phyloP scores from a whole-genome alignment of 768 basidiomycete species.

The Mycena pura region DNA sequence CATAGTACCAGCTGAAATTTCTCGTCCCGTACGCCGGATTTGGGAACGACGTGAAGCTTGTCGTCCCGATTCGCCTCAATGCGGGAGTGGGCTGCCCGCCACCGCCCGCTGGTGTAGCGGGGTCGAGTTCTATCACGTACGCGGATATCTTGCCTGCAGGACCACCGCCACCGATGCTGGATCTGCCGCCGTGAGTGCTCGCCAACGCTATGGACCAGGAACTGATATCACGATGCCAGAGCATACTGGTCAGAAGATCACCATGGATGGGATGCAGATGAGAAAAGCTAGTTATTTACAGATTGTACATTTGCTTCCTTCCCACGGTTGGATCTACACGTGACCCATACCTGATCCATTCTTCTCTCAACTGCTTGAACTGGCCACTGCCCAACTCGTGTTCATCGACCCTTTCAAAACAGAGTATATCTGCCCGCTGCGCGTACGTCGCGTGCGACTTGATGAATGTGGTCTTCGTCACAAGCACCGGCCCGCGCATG shows the following conservation, averaged over 20 bases:
- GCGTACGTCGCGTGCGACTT: too few relatives aligned
- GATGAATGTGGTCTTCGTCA: too few relatives aligned
- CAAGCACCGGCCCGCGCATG: too few relatives aligned
- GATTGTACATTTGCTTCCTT: too few relatives aligned
- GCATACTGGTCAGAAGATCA: constrained; percentile 8
- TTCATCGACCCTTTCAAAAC: too few relatives aligned
- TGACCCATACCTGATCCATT: too few relatives aligned
- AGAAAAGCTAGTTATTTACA: too few relatives aligned
- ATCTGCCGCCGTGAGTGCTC: constrained; percentile 16
- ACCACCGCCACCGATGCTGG: constrained; percentile 12
- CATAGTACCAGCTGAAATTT: constrained; percentile 10
- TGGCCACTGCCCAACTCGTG: too few relatives aligned
- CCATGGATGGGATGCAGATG: constrained; percentile 9
- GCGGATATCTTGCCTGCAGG: constrained; percentile 14
- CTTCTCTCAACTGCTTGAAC: too few relatives aligned
- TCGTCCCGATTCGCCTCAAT: constrained; percentile 8
- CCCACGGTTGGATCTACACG: too few relatives aligned
- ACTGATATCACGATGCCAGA: neutral
- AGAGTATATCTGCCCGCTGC: too few relatives aligned
- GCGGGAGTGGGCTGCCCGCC: constrained; percentile 13
- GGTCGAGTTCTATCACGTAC: constrained; percentile 9
- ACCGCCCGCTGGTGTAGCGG: constrained; percentile 6
- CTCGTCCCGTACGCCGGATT: constrained; percentile 19
- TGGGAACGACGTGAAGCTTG: constrained; percentile 14
- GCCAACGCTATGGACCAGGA: neutral